Conservation (phyloP, 2,329 filamentous ascomycete species). For the Dactylellina cionopaga region DNA sequence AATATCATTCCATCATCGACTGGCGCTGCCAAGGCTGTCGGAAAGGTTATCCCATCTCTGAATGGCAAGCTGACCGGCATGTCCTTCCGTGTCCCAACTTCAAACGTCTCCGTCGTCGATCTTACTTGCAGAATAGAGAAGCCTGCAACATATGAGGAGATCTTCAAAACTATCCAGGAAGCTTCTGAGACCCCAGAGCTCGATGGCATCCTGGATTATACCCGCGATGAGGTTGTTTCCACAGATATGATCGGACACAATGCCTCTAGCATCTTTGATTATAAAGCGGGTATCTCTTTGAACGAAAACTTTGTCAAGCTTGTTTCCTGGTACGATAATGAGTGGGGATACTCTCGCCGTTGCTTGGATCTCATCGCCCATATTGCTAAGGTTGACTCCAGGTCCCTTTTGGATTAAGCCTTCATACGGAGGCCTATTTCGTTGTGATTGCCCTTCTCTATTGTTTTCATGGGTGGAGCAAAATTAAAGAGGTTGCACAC, state of each 20-base stretch:
- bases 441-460: background rate
- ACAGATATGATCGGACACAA: slow-evolving; percentile 91
- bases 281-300: slow-evolving; percentile 97
- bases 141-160: slow-evolving; percentile 84
- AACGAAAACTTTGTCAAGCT: slow-evolving; percentile 99
- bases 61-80: slow-evolving; percentile 99
- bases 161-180: slow-evolving; percentile 91
- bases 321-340: slow-evolving; percentile 98
- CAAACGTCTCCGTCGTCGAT: slow-evolving; percentile 99
- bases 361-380: slow-evolving; percentile 75
- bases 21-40: slow-evolving; percentile 99
- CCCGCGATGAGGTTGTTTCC: slow-evolving; percentile 96
- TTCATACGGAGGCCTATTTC: slow-evolving; percentile 4
- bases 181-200: slow-evolving; percentile 84
- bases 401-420: background rate
- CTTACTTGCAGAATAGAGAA: slow-evolving; percentile 95
- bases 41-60: slow-evolving; percentile 97
- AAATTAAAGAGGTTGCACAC: slow-evolving; percentile 22
- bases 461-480: slow-evolving; percentile 11
- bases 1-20: slow-evolving; percentile 99
- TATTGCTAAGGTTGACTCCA: slow-evolving; percentile 35
- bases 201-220: slow-evolving; percentile 93
- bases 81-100: slow-evolving; percentile 98
- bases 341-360: slow-evolving; percentile 99
- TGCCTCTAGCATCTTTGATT: slow-evolving; percentile 97